Evolutionary conservation across 805 yeast genomes (phyloP), one percentile per base, ranked within the genome.

Genomic region (Wickerhamomyces queroliae): DNA sequence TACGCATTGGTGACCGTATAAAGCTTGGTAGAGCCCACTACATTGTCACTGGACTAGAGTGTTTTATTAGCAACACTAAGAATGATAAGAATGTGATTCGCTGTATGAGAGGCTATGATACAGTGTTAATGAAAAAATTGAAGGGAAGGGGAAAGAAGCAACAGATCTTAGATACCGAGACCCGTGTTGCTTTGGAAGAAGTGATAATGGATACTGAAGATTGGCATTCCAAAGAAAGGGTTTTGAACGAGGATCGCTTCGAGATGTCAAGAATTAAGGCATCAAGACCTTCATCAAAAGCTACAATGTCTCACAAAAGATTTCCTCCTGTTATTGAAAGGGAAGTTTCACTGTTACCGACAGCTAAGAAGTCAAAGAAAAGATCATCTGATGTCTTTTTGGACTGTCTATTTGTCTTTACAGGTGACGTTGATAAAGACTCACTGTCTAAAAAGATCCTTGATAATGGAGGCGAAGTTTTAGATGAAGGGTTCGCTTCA

Each of bases 41-140:
- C 48, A 39, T 44, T 6, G 75, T 81, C 3, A 64, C 70, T 2
- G 84, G 80, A 0, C 53, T 81, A 26, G 62, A 58, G 27, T 56
- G 59, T 39, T 38, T 32, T 23, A 44, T 43, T 12, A 25, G 36
- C 1, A 36, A 33, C 9, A 9, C 38, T 4, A 42, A 48, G 13
- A 16, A 28, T 2, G 50, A 56, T 7, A 45, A 43, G 8, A 48
- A 55, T 15, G 46, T 46, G 1, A 67, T 80, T 7, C 57, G 66
- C 36, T 81, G 88, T 52, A 64, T 78, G 41, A 62, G 88, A 46
- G 89, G 89, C 0, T 81, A 64, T 49, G 78, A 79, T 50, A 61
- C 67, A 0, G 72, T 78, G 3, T 59, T 62, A 44, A 57, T 67
- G 7, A 62, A 51, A 43, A 60, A 53, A 35, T 45, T 56, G 19